These are phyloP conservation scores for Symmetrospora coprosmae DNA, from an alignment of 768 basidiomycete species.

Conservation along the genomic window DNA sequence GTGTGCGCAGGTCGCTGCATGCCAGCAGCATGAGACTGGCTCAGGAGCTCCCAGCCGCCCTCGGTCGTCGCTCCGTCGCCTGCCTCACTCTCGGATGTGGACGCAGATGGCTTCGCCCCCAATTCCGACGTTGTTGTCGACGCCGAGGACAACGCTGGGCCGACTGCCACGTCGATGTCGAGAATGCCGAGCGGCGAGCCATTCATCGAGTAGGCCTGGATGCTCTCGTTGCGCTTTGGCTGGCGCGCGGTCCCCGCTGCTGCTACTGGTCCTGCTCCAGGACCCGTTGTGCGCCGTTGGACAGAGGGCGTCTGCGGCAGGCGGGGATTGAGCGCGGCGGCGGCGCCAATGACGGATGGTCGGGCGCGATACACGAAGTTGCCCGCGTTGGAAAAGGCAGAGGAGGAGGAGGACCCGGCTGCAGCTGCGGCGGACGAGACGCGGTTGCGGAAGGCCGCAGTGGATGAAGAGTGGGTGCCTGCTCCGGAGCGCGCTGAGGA, in stretches of 20 bases:
- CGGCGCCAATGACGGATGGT: not conserved
- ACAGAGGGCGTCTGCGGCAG: constrained; percentile 10
- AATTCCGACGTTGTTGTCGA: no score
- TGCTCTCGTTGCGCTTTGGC: constrained; percentile 19
- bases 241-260: not conserved
- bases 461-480: no score
- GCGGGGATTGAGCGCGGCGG: not conserved
- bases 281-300: not conserved
- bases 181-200: constrained; percentile 19
- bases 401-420: not conserved
- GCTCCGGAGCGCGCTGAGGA: no score
- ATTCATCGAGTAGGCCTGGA: constrained; percentile 25
- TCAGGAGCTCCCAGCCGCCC: no score
- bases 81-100: no score
- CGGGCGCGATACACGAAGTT: constrained; percentile 16
- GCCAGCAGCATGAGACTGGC: no score
- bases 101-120: no score
- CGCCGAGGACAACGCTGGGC: no score
- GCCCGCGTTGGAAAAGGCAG: not conserved
- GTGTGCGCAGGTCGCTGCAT: no score
- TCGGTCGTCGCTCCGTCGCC: no score
- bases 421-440: not conserved
- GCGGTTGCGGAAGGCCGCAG: not conserved
- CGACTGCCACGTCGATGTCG: constrained; percentile 10
- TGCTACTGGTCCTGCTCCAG: not conserved